These are phyloP conservation scores for Acephala macrosclerotiorum DNA, from an alignment of 2,329 filamentous ascomycete species.

Conservation along the genomic window DNA sequence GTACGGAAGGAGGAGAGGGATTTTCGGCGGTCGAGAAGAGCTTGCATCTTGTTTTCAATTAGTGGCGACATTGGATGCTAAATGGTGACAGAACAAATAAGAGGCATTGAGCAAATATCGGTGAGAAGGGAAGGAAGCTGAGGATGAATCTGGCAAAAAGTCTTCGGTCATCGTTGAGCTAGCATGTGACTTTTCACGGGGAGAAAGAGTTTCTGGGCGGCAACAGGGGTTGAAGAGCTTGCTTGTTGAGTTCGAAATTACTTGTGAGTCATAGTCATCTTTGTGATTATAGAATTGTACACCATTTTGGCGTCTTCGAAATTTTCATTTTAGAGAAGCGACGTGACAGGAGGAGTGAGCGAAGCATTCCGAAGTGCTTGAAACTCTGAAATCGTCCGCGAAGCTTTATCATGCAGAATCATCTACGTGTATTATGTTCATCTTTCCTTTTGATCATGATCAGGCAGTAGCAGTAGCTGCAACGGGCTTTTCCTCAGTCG, in stretches of 20 bases:
- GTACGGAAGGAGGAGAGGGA: conserved; percentile 47
- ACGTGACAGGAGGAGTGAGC: background rate
- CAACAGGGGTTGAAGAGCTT: background rate
- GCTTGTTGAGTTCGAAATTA: background rate
- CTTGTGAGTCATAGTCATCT: background rate
- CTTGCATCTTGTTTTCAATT: conserved; percentile 22
- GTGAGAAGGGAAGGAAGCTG: background rate
- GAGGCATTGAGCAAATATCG: background rate
- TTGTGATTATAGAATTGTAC: background rate
- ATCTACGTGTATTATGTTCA: background rate
- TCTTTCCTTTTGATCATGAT: background rate
- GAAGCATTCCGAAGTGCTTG: background rate
- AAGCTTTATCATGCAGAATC: background rate
- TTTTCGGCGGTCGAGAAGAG: conserved; percentile 30
- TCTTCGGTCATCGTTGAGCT: background rate
- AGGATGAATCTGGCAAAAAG: background rate
- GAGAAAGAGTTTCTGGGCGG: background rate
- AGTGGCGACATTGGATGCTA: conserved; percentile 17
- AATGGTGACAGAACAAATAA: background rate
- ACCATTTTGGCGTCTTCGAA: background rate
- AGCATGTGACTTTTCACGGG: conserved; percentile 8
- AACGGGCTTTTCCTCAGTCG: conserved; percentile 19
- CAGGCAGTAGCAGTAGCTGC: conserved; percentile 4
- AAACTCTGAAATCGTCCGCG: background rate
- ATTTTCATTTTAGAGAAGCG: too few relatives aligned